Conservation (phyloP, 257 asterid species). For the Perilla frutescens region DNA sequence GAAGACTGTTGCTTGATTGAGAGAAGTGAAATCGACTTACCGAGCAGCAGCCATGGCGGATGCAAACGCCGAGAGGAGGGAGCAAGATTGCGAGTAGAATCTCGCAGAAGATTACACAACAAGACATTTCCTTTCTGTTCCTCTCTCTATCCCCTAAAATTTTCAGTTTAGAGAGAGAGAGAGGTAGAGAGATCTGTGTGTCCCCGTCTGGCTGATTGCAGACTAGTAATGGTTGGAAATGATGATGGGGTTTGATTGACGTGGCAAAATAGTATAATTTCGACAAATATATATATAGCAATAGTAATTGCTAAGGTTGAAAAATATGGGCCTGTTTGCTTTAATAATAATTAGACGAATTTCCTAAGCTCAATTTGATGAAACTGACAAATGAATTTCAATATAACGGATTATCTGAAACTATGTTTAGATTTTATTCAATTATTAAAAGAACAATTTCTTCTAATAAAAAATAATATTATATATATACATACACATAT, state of each 20-base stretch:
- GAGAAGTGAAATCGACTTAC: conserved; percentile 35
- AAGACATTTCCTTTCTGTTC: conserved; percentile 39
- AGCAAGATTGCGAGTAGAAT: conserved; percentile 64
- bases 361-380: too few relatives aligned
- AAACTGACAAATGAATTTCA: too few relatives aligned
- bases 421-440: too few relatives aligned
- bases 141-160: not conserved
- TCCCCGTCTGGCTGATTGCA: not conserved
- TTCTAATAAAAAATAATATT: too few relatives aligned
- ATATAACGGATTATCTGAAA: too few relatives aligned
- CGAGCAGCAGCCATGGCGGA: conserved; percentile 86
- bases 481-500: too few relatives aligned
- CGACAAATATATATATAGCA: too few relatives aligned
- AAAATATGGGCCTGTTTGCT: too few relatives aligned
- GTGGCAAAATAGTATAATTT: too few relatives aligned
- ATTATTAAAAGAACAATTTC: too few relatives aligned
- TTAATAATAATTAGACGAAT: too few relatives aligned
- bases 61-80: conserved; percentile 86
- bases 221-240: not conserved
- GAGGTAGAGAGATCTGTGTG: not conserved
- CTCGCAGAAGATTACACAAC: conserved; percentile 61
- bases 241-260: not conserved
- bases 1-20: not conserved
- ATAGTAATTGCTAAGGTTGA: too few relatives aligned
- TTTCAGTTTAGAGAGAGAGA: not conserved